Conservation (phyloP, 164 flowering plant genomes). For the Aristolochia contorta region DNA sequence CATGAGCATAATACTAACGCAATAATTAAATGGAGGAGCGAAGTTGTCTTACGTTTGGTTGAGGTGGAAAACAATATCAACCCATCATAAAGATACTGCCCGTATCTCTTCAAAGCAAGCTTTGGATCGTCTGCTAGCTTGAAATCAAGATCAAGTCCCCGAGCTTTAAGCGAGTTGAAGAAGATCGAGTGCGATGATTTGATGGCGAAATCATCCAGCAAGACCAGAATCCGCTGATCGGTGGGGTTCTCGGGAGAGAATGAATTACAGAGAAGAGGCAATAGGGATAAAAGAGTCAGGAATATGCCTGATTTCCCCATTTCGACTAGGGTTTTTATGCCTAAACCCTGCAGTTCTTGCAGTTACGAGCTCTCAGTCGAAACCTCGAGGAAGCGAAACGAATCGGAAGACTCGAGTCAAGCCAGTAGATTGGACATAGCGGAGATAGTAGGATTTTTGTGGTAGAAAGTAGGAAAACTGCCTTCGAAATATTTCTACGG, state of each 20-base stretch:
- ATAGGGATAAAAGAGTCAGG: conserved; percentile 14
- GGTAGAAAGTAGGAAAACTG: too few relatives aligned
- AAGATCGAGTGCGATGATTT: conserved; percentile 80
- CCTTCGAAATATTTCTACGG: too few relatives aligned
- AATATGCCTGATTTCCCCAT: conserved; percentile 18
- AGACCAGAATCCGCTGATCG: conserved; percentile 53
- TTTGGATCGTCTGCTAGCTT: conserved; percentile 83
- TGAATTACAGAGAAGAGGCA: conserved; percentile 34
- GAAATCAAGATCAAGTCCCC: conserved; percentile 80
- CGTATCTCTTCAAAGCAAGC: conserved; percentile 71
- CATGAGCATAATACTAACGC: too few relatives aligned
- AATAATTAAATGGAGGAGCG: too few relatives aligned
- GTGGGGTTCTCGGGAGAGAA: conserved; percentile 63
- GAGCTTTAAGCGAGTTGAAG: conserved; percentile 67
- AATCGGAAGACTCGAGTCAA: too few relatives aligned
- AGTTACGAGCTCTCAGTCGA: too few relatives aligned
- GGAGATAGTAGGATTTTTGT: too few relatives aligned
- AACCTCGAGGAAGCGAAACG: too few relatives aligned
- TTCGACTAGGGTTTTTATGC: conserved; percentile 2
- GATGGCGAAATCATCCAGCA: conserved; percentile 70
- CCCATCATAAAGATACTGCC: conserved; percentile 78
- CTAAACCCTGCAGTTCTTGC: too few relatives aligned
- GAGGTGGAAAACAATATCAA: conserved; percentile 69
- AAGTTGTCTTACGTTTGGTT: conserved; percentile 44
- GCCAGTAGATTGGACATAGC: too few relatives aligned